Conservation (phyloP, 441 rosid genomes). For the Pelargonium citronellum region DNA sequence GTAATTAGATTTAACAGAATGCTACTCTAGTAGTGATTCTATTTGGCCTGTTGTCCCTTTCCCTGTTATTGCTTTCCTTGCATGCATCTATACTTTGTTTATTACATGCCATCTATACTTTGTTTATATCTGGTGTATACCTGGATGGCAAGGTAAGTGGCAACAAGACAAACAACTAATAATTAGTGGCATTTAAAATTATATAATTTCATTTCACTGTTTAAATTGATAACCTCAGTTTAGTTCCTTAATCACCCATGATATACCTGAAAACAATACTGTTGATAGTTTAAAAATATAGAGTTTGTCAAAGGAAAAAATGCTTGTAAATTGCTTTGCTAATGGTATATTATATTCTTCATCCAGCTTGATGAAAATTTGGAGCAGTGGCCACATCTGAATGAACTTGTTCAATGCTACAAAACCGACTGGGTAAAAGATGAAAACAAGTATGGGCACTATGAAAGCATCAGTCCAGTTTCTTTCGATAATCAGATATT, state of each 20-base stretch:
- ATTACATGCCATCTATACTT: not conserved
- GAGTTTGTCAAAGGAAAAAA: not conserved
- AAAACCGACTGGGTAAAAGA: conserved; percentile 91
- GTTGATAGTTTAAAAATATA: not conserved
- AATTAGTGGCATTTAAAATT: not conserved
- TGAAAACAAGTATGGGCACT: conserved; percentile 89
- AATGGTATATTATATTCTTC: not conserved
- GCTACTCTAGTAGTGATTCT: too few relatives aligned
- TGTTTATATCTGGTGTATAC: not conserved
- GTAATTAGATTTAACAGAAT: too few relatives aligned
- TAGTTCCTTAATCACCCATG: not conserved
- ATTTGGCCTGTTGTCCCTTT: too few relatives aligned
- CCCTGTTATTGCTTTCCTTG: not conserved
- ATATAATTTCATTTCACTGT: not conserved
- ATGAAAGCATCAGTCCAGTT: conserved; percentile 52
- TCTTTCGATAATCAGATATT: conserved; percentile 79
- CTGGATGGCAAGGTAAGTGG: conserved; percentile 7
- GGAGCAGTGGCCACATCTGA: conserved; percentile 97
- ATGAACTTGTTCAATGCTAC: conserved; percentile 79
- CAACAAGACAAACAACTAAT: conserved; percentile 1
- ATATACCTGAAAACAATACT: not conserved
- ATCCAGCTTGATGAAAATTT: conserved; percentile 78
- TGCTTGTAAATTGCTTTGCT: not conserved
- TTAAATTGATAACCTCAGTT: not conserved
- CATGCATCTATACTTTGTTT: not conserved